Conservation (phyloP, 495 filamentous ascomycete genomes). For the Annulohypoxylon bovei region DNA sequence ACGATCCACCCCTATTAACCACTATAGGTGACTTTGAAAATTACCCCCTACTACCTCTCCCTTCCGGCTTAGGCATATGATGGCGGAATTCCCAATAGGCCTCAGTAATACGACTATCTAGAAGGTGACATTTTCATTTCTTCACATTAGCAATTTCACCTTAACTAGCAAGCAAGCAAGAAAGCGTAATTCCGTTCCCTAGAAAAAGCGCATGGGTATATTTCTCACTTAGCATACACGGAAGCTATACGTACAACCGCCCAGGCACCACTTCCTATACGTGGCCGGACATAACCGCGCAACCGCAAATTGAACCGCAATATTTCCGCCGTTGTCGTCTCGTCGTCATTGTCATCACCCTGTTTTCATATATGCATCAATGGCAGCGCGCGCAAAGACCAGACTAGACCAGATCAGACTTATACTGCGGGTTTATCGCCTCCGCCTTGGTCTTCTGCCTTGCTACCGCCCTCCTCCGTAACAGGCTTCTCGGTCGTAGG, state of each 20-base stretch:
- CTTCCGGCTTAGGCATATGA: too few relatives aligned
- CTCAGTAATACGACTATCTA: too few relatives aligned
- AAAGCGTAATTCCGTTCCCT: not conserved
- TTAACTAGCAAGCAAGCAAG: not conserved
- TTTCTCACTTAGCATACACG: not conserved
- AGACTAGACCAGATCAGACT: not conserved
- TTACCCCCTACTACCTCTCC: too few relatives aligned
- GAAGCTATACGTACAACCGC: not conserved
- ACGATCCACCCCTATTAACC: too few relatives aligned
- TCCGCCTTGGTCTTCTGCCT: slow-evolving; percentile 8
- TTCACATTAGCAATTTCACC: too few relatives aligned
- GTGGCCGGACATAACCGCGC: not conserved
- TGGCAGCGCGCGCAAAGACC: not conserved
- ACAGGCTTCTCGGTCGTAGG: slow-evolving; percentile 13
- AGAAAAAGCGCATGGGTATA: not conserved
- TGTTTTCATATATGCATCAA: too few relatives aligned
- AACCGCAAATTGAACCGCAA: not conserved
- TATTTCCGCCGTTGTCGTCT: not conserved
- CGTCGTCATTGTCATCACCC: not conserved
- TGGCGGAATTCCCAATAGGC: too few relatives aligned
- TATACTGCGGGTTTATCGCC: not conserved
- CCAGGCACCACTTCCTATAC: not conserved
- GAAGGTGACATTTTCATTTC: too few relatives aligned
- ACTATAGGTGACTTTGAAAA: too few relatives aligned
- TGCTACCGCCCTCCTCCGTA: not conserved